phyloP scores from a whole-genome alignment of 768 basidiomycete genomes.

The Leccinum aurantiacum region DNA sequence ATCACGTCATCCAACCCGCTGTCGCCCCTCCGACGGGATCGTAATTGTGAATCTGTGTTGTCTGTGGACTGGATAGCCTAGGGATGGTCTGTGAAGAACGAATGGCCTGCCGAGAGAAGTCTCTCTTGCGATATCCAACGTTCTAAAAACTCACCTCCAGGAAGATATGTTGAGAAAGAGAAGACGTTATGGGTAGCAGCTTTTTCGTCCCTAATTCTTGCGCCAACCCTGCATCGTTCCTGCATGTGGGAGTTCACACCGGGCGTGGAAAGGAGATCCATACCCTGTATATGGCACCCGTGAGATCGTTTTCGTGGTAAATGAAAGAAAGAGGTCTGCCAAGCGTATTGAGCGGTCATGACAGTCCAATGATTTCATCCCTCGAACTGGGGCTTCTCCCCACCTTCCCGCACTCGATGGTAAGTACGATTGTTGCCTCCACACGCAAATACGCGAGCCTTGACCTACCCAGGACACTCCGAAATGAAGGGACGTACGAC shows the following conservation, averaged over 20 bases:
- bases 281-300: conserved; percentile 18
- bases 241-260: conserved; percentile 17
- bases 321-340: conserved; percentile 21
- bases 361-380: background rate
- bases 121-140: conserved; percentile 24
- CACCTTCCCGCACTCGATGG: conserved; percentile 20
- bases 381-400: conserved; percentile 6
- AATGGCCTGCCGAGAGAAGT: conserved; percentile 15
- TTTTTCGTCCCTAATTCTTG: conserved; percentile 4
- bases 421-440: conserved; percentile 10
- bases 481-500: conserved; percentile 4
- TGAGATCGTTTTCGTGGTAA: conserved; percentile 10
- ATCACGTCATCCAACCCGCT: background rate
- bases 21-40: conserved; percentile 7
- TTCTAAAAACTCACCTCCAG: conserved; percentile 9
- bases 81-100: conserved; percentile 21
- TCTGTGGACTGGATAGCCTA: conserved; percentile 4
- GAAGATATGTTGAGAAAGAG: conserved; percentile 3
- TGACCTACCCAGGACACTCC: conserved; percentile 6
- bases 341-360: conserved; percentile 15
- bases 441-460: conserved; percentile 2
- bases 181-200: conserved; percentile 12
- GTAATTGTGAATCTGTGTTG: conserved; percentile 15
- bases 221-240: conserved; percentile 2
- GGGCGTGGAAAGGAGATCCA: conserved; percentile 2